Base-by-base conservation (phyloP, 2,329 filamentous ascomycete species). In the Cordyceps fumosorosea region DNA sequence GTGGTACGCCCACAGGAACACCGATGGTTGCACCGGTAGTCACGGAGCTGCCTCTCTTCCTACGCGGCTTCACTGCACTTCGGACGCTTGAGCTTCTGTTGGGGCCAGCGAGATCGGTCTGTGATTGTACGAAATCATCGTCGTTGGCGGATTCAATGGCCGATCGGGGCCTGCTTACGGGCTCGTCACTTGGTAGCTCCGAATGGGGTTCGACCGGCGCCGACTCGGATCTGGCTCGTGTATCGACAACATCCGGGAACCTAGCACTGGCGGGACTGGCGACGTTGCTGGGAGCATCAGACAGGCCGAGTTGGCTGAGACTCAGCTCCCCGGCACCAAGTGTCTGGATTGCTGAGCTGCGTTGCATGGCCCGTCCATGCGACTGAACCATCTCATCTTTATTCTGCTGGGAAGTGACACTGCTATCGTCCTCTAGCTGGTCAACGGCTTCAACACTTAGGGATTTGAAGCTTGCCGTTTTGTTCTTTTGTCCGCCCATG, bases 301-400 rank as follows among this genome's bases (percentile, higher is more conserved):
- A 75, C 61, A 98, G 90, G 40, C 93, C 93, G 48, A 98, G 80
- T 70, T 96, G 91, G 69, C 90, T 92, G 62, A 98, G 82, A 72
- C 91, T 96, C 54, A 99, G 79, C 70, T 97, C 90, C 5, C 95
- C 95, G 69, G 86, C 86, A 14, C 95, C 95, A 56, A 99, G 80
- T 0, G 95, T 98, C 70, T 93, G 91, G 2, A 97, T 84, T 1
- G 95, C 92, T 14, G 87, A 85, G 67, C 91, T 87, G 69, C 86
- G 89, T 64, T 82, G 82, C 62, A 80, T 80, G 20, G 14, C 37
- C 29, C 42, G 40, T 14, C 10, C n/a, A 32, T 48, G 51, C 6
- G 29, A 29, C 22, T 26, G 58, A 14, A 42, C 3, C 20, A 29
- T 1, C 20, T 54, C 51, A 5, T 61, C 51, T 16, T 54, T 48